Base-by-base conservation (phyloP, 2,329 filamentous ascomycete species). In the Fusarium xyrophilum region DNA sequence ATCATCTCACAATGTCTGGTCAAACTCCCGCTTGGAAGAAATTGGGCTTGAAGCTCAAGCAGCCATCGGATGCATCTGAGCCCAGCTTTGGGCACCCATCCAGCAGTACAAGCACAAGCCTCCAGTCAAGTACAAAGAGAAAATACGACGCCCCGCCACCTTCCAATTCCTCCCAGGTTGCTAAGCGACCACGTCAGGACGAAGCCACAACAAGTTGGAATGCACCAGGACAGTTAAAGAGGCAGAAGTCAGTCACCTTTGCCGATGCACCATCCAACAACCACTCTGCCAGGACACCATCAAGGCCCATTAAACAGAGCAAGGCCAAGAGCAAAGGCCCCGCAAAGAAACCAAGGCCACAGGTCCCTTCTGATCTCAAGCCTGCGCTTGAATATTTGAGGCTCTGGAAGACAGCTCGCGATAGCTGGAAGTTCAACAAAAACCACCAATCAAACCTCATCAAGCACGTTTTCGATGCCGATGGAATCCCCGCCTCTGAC, bases 401-500 rank as follows among this genome's bases (percentile, higher is more conserved):
- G 47, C 88, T 90, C 76, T 97, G 93, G 85, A 85, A 92, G 79
- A 85, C 85, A 57, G 85, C 89, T 64, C 89, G 89, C 60, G 82
- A 85, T 13, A 84, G 83, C 71, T 98, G 95, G 95, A 97, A 97
- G 79, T 98, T 97, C 83, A 97, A 96, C 82, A 97, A 97, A 82
- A 94, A 93, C 72, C 89, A 93, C 76, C 94, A 97, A 79, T 92
- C 90, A 56, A 88, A 92, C 71, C 83, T 97, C 15, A 87, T 97
- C 76, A 95, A 96, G 78, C 89, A 96, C 81, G 81, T 91, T 46
- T 92, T 96, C 76, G 89, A 92, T 70, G 81, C 88, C 68, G 86
- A 89, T 72, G 86, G 87, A 65, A 86, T 97, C 43, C 92, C 93
- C 1, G 81, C 89, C 19, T 81, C 85, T 62, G 87, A 95, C 79